These are phyloP conservation scores for Candolleomyces eurysporus DNA, from an alignment of 768 basidiomycete genomes.

Conservation along the genomic window DNA sequence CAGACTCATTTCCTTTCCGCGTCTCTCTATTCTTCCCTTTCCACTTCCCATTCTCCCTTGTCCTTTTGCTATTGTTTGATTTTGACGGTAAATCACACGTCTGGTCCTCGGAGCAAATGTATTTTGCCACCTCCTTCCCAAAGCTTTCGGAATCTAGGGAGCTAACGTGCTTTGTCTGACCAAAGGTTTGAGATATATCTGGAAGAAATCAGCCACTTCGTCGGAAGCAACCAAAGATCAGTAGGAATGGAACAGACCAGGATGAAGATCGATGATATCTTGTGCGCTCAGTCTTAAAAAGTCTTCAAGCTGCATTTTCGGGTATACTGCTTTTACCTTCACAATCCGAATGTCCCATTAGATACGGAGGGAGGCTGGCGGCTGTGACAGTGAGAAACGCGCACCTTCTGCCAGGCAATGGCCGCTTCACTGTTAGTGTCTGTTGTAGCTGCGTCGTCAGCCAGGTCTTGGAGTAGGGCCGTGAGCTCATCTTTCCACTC, in stretches of 20 bases:
- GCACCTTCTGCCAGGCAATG: slow-evolving; percentile 59
- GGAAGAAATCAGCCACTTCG: not conserved
- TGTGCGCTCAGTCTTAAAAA: slow-evolving; percentile 36
- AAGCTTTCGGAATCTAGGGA: slow-evolving; percentile 51
- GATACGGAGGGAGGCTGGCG: not conserved
- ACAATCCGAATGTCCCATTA: too few species aligned
- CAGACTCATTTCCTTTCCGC: too few species aligned
- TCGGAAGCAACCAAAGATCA: slow-evolving; percentile 1
- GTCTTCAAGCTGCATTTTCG: slow-evolving; percentile 43
- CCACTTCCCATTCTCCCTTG: too few species aligned
- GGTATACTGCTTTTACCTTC: not conserved
- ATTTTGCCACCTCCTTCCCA: slow-evolving; percentile 51
- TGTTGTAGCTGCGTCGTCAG: slow-evolving; percentile 48
- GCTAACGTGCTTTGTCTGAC: slow-evolving; percentile 48
- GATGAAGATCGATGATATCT: slow-evolving; percentile 48
- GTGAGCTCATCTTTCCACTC: slow-evolving; percentile 59
- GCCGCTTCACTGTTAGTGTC: slow-evolving; percentile 52
- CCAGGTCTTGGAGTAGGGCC: slow-evolving; percentile 53
- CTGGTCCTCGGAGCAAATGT: slow-evolving; percentile 54
- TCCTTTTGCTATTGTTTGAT: too few species aligned
- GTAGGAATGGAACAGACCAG: slow-evolving; percentile 28
- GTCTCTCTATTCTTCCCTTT: too few species aligned
- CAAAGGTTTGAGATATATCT: slow-evolving; percentile 48
- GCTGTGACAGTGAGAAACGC: not conserved
- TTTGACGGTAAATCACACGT: too few species aligned